Conservation (phyloP, 106 monocot genomes). For the Cymbidium sinense region DNA sequence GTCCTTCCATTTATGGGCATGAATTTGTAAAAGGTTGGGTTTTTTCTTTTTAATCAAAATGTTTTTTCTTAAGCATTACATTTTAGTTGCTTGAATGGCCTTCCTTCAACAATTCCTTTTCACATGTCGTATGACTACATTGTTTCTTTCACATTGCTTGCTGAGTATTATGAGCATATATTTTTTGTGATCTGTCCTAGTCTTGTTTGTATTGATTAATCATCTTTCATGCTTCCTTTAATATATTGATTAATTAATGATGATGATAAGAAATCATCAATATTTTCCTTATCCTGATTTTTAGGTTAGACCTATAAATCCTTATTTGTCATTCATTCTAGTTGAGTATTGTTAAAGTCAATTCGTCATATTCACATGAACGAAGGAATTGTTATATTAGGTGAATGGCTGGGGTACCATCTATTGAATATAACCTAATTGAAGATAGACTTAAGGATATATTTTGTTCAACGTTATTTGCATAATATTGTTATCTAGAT, state of each 20-base stretch:
- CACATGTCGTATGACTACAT: neutral
- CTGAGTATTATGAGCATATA: neutral
- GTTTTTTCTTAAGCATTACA: neutral
- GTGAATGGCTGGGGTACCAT: neutral
- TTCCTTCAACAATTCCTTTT: neutral
- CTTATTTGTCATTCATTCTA: neutral
- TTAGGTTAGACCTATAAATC: neutral
- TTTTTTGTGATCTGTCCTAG: neutral
- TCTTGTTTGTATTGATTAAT: neutral
- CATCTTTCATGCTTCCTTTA: neutral
- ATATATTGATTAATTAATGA: neutral
- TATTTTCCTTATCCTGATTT: neutral
- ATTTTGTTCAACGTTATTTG: neutral
- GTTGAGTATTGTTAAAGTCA: neutral
- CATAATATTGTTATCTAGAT: neutral
- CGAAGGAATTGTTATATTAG: neutral
- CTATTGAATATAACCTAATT: neutral
- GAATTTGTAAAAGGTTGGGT: slow-evolving; percentile 93
- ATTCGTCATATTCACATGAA: neutral
- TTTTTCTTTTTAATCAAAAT: neutral
- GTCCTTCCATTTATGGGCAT: slow-evolving; percentile 98
- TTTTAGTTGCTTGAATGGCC: neutral
- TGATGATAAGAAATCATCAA: neutral
- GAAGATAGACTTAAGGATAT: neutral
- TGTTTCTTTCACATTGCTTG: neutral